Evolutionary conservation across 1,139 yeast species (phyloP).

Genomic region (Geotrichum phurueaensis): DNA sequence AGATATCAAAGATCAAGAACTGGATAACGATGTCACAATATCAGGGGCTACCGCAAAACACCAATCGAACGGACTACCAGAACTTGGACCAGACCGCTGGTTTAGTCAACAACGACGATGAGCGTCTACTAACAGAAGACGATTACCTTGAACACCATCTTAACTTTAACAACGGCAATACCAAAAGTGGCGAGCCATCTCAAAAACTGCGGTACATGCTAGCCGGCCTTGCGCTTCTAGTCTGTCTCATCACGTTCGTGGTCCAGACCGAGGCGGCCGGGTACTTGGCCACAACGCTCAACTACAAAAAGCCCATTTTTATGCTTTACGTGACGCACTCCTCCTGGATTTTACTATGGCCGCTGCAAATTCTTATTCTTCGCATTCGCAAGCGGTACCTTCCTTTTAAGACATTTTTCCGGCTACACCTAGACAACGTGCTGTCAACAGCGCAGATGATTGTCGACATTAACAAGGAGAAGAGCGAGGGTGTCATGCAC

Average conservation of each 20-base stretch:
- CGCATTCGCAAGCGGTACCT: slow-evolving; percentile 32
- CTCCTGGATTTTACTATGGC: slow-evolving; percentile 73
- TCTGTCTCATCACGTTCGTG: slow-evolving; percentile 63
- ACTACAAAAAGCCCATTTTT: slow-evolving; percentile 65
- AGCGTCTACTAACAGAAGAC: not conserved
- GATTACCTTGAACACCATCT: slow-evolving; percentile 3
- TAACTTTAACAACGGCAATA: not conserved
- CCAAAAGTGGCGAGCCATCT: slow-evolving; percentile 1
- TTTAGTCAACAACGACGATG: not conserved
- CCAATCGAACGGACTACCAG: slow-evolving; percentile 5
- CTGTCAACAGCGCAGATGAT: slow-evolving; percentile 45
- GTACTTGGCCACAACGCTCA: slow-evolving; percentile 51
- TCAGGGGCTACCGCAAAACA: slow-evolving; percentile 11
- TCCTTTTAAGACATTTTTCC: slow-evolving; percentile 39
- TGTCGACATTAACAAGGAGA: slow-evolving; percentile 41
- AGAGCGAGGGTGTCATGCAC: slow-evolving; percentile 37
- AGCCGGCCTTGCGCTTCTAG: slow-evolving; percentile 51
- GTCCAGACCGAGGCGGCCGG: slow-evolving; percentile 77
- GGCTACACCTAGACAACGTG: slow-evolving; percentile 47
- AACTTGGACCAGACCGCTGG: not conserved
- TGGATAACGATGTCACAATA: slow-evolving; percentile 4
- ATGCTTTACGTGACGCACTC: slow-evolving; percentile 69
- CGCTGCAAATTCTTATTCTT: slow-evolving; percentile 48
- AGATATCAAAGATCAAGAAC: not conserved
- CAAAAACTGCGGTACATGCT: slow-evolving; percentile 18